phyloP scores from a whole-genome alignment of 352 stramenopile species.

The Phytophthora hybrid region DNA sequence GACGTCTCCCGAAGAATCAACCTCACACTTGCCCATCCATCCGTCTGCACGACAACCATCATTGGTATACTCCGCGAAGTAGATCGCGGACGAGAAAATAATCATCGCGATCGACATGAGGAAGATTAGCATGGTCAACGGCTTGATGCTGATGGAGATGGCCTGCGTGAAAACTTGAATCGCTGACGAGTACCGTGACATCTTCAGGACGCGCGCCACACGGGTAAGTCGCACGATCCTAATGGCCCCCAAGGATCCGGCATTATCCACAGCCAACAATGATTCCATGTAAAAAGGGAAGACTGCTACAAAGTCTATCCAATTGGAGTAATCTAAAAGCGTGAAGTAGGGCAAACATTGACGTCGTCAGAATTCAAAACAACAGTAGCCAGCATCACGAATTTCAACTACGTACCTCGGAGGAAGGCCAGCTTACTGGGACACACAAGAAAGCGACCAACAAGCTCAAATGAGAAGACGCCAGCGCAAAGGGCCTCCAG shows the following conservation, averaged over 20 bases:
- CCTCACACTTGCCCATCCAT: constrained; percentile 63
- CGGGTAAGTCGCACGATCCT: constrained; percentile 86
- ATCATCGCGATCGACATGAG: constrained; percentile 88
- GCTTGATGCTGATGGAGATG: constrained; percentile 77
- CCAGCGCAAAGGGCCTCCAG: constrained; percentile 61
- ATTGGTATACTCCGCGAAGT: constrained; percentile 79
- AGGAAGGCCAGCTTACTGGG: constrained; percentile 64
- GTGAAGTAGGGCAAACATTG: neutral
- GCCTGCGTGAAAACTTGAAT: constrained; percentile 87
- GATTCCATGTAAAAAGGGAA: constrained; percentile 88
- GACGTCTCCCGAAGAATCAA: constrained; percentile 16
- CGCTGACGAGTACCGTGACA: constrained; percentile 87
- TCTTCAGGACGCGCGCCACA: constrained; percentile 87
- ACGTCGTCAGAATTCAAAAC: neutral
- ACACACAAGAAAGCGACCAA: constrained; percentile 54
- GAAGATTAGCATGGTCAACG: constrained; percentile 89
- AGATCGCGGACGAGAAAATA: constrained; percentile 87
- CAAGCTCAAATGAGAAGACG: constrained; percentile 74
- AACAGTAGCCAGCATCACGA: neutral
- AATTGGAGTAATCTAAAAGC: constrained; percentile 71
- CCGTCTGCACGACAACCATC: constrained; percentile 69
- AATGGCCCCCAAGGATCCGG: constrained; percentile 72
- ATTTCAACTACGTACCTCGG: constrained; percentile 39
- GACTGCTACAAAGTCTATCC: constrained; percentile 85
- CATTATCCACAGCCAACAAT: constrained; percentile 73